Percentiles rank a stretch among this genome's conserved stretches.
Evolutionary conservation across 345 rosid genomes (phyloP).

Genomic region (Ceriops decandra): DNA sequence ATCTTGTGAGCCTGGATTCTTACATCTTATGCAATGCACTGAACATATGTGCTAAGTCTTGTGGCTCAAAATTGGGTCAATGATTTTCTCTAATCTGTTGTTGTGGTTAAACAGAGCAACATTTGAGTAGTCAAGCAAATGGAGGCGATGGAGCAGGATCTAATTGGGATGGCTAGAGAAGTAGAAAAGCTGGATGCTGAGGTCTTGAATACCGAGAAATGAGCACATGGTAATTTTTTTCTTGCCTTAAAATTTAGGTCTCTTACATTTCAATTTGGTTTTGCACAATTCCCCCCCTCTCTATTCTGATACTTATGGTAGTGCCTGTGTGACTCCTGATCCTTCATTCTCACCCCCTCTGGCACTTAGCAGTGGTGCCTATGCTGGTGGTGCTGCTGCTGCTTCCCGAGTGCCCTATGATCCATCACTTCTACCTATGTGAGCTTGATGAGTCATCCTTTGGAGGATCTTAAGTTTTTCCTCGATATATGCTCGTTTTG

Average conservation of each 20-base stretch:
- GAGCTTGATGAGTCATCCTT: slow-evolving; percentile 5
- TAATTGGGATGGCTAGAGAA: slow-evolving; percentile 59
- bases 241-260: slow-evolving; percentile 1
- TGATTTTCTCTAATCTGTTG: slow-evolving; percentile 6
- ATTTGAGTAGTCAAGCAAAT: slow-evolving; percentile 57
- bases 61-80: neutral
- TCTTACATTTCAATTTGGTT: neutral
- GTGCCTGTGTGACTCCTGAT: slow-evolving; percentile 23
- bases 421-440: slow-evolving; percentile 25
- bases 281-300: neutral
- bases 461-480: neutral
- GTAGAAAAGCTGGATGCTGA: slow-evolving; percentile 57
- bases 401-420: slow-evolving; percentile 27
- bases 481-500: too few relatives aligned
- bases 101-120: slow-evolving; percentile 38
- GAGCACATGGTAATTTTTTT: slow-evolving; percentile 34
- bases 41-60: too few relatives aligned
- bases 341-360: slow-evolving; percentile 23
- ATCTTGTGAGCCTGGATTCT: too few relatives aligned
- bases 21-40: too few relatives aligned
- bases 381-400: slow-evolving; percentile 21
- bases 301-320: slow-evolving; percentile 11
- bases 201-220: slow-evolving; percentile 40
- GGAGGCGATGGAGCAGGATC: slow-evolving; percentile 57
- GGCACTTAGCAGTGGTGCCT: slow-evolving; percentile 6